A percentile compares a stretch with the other conserved stretches of the same genome.
Conservation (phyloP, 306 rosid species). For the Casuarina equisetifolia region DNA sequence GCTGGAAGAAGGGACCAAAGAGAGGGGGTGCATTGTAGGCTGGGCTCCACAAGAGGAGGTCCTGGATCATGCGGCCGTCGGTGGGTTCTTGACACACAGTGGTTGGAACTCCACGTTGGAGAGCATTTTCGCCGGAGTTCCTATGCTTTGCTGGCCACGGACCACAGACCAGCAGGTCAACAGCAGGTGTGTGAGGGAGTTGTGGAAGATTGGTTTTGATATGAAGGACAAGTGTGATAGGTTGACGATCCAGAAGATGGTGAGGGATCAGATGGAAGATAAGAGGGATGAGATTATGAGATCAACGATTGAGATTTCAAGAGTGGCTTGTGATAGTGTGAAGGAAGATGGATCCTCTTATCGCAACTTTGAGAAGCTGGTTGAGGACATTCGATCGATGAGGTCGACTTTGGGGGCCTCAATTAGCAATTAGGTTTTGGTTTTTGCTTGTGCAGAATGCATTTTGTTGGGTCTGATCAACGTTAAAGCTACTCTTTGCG, state of each 20-base stretch:
- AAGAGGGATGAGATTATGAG: slow-evolving; percentile 20
- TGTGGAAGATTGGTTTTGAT: slow-evolving; percentile 38
- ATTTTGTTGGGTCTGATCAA: too few species aligned
- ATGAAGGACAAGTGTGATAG: slow-evolving; percentile 42
- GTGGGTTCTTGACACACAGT: slow-evolving; percentile 34
- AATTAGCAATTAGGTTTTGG: too few species aligned
- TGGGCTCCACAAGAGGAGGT: slow-evolving; percentile 47
- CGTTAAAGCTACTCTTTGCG: too few species aligned
- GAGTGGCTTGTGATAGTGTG: slow-evolving; percentile 17
- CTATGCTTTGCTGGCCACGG: slow-evolving; percentile 33
- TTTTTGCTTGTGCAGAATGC: too few species aligned
- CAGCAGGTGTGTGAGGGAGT: slow-evolving; percentile 24
- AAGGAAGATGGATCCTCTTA: slow-evolving; percentile 30
- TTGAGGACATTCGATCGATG: slow-evolving; percentile 16
- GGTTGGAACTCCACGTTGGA: background rate
- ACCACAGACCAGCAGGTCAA: slow-evolving; percentile 24
- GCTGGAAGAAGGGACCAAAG: slow-evolving; percentile 15
- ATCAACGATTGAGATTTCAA: slow-evolving; percentile 11
- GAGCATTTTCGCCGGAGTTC: background rate
- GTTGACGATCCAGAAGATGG: slow-evolving; percentile 10
- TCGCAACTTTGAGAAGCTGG: slow-evolving; percentile 20
- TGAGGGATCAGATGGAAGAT: slow-evolving; percentile 26
- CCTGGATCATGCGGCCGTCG: slow-evolving; percentile 25
- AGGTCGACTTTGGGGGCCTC: too few species aligned
- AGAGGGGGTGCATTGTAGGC: slow-evolving; percentile 19